Conservation (phyloP, 768 basidiomycete species). For the Leccinum disarticulatum region DNA sequence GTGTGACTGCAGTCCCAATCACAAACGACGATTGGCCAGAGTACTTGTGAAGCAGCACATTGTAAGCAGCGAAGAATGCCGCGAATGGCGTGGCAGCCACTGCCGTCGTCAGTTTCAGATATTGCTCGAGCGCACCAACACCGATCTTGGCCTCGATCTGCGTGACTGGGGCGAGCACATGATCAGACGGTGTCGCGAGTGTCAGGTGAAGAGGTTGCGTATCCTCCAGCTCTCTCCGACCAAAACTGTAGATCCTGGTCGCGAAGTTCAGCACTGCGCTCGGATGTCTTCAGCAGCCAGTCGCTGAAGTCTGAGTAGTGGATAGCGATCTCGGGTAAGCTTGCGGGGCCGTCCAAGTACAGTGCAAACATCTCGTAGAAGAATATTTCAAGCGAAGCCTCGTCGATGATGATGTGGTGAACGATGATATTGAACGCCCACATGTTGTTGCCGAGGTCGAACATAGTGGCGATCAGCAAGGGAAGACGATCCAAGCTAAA, state of each 20-base stretch:
- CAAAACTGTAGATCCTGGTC: constrained; percentile 28
- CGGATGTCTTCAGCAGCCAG: constrained; percentile 29
- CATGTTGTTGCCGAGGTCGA: constrained; percentile 16
- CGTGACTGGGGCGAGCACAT: constrained; percentile 29
- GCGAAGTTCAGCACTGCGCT: constrained; percentile 28
- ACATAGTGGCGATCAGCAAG: constrained; percentile 28
- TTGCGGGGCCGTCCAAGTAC: constrained; percentile 28
- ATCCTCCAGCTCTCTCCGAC: constrained; percentile 20
- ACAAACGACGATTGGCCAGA: constrained; percentile 30
- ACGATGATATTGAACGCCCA: constrained; percentile 33
- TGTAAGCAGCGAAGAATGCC: constrained; percentile 33
- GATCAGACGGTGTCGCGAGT: constrained; percentile 27
- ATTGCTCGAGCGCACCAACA: constrained; percentile 19
- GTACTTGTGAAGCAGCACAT: constrained; percentile 35
- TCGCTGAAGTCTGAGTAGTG: constrained; percentile 24
- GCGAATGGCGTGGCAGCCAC: constrained; percentile 26
- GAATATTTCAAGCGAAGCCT: constrained; percentile 29
- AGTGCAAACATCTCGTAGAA: constrained; percentile 31
- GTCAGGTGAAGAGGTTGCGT: constrained; percentile 21
- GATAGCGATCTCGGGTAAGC: constrained; percentile 24
- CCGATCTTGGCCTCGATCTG: constrained; percentile 27
- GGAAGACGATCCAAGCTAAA: constrained; percentile 29
- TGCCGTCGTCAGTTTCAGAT: constrained; percentile 19
- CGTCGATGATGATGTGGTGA: constrained; percentile 33
- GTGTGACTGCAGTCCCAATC: constrained; percentile 32